Percentiles rank a stretch among this genome's conserved stretches.
phyloP scores from a whole-genome alignment of 2,329 filamentous ascomycete genomes.

The Magnaporthiopsis rhizophila region DNA sequence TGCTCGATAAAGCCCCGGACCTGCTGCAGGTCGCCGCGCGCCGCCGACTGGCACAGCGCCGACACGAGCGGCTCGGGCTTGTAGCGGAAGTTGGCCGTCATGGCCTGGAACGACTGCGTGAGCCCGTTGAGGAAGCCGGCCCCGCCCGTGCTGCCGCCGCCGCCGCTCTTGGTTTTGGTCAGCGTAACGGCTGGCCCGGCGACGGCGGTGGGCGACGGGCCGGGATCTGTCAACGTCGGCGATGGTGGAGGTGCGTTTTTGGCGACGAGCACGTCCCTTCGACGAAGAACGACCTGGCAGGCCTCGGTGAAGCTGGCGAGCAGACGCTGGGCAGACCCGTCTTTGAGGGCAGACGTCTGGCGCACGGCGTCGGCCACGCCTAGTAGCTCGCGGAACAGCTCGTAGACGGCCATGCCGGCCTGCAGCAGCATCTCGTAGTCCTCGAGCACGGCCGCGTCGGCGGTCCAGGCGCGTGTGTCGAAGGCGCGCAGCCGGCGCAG shows the following conservation, averaged over 20 bases:
- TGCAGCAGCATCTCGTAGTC: constrained; percentile 8
- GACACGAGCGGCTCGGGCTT: constrained; percentile 17
- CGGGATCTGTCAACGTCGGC: not conserved
- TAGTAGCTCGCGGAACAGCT: constrained; percentile 5
- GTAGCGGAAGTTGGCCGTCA: constrained; percentile 13
- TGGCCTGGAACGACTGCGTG: constrained; percentile 19
- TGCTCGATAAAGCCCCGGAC: constrained; percentile 12
- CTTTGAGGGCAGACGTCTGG: not conserved
- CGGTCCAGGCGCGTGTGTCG: not conserved
- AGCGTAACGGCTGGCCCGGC: not conserved
- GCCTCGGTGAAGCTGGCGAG: not conserved
- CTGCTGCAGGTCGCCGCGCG: constrained; percentile 12
- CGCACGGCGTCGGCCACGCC: not conserved
- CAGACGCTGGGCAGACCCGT: not conserved
- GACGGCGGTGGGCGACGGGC: not conserved
- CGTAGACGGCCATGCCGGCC: constrained; percentile 6
- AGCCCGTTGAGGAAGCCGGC: constrained; percentile 12
- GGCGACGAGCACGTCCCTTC: not conserved
- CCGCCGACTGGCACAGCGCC: constrained; percentile 16
- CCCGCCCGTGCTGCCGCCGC: not conserved
- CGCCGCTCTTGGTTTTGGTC: not conserved
- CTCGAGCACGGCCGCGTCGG: constrained; percentile 3
- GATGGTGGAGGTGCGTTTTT: not conserved
- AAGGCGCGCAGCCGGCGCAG: not conserved
- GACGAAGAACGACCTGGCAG: not conserved